Evolutionary conservation across 2,329 filamentous ascomycete species (phyloP), one percentile per base, ranked within the genome.

Genomic region (Aspergillus sergii): DNA sequence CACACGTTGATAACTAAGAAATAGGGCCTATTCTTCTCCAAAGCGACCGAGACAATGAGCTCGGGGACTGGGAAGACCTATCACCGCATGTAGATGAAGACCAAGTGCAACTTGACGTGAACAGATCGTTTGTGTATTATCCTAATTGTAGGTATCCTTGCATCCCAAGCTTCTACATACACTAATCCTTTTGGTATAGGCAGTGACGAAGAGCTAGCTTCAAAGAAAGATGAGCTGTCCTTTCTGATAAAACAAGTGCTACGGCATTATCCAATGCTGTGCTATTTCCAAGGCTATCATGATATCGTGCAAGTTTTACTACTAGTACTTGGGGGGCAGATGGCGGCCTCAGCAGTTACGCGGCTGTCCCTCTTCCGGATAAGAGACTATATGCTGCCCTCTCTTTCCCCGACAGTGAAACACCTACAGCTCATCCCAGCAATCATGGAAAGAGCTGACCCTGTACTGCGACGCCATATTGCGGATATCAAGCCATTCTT

Each of bases 201-300:
- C 77, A 87, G 89, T 12, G 85, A 90, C 34, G 82, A 86, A 67
- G 88, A 94, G 69, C 84, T 96, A 62, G 83, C 87, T 54, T 77
- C 78, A 50, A 90, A 91, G 73, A 97, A 95, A 75, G 76, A 83
- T 60, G 89, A 95, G 72, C 86, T 99, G 2, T 94, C 89, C 9
- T 81, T 88, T 66, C 84, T 99, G 57, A 98, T 99, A 72, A 87
- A 87, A 58, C 86, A 91, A 67, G 88, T 96, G 16, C 86, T 99
- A 53, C 90, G 96, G 59, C 86, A 86, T 39, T 86, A 96, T 72
- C 93, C 94, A 19, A 89, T 90, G 75, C 87, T 99, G 41, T 93
- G 89, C 82, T 99, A 99, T 80, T 99, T 99, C 78, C 95, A 99
- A 81, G 95, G 95, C 75, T 99, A 96, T 77, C 95, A 99, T 79